Evolutionary conservation across 1,139 yeast genomes (phyloP).

Genomic region (Ashbya aceris): DNA sequence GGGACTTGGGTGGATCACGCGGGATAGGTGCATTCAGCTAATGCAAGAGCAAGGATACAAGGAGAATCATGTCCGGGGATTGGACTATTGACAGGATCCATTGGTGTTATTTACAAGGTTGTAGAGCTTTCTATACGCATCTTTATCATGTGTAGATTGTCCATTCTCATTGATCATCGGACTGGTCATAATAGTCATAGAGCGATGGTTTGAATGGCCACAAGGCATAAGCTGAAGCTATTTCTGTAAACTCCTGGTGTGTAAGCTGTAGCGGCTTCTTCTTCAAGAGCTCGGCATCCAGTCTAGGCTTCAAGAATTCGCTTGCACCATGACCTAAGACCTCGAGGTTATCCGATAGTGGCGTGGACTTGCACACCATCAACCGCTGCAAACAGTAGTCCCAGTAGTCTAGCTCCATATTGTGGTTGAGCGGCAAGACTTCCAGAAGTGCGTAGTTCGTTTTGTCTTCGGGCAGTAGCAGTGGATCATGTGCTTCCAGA

Average conservation of each 20-base stretch:
- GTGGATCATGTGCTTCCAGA: conserved; percentile 20
- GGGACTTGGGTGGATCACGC: conserved; percentile 15
- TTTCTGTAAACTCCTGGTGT: conserved; percentile 41
- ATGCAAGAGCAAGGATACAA: conserved; percentile 6
- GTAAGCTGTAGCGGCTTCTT: conserved; percentile 44
- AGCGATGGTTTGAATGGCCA: conserved; percentile 86
- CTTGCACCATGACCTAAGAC: conserved; percentile 77
- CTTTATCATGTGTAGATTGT: not conserved
- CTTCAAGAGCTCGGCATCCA: conserved; percentile 33
- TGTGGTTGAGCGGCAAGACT: conserved; percentile 41
- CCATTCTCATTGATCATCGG: conserved; percentile 1
- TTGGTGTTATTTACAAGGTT: conserved; percentile 5
- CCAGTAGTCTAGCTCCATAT: conserved; percentile 46
- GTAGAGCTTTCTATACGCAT: conserved; percentile 1
- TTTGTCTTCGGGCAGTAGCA: conserved; percentile 12
- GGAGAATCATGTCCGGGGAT: conserved; percentile 3
- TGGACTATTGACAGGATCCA: conserved; percentile 3
- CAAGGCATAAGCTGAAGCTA: conserved; percentile 45
- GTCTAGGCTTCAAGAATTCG: conserved; percentile 43
- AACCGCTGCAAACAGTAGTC: conserved; percentile 62
- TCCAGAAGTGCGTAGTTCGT: conserved; percentile 40
- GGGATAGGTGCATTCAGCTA: conserved; percentile 9
- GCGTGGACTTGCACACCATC: conserved; percentile 44
- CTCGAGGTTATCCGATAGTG: conserved; percentile 41
- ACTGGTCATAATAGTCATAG: conserved; percentile 14